A percentile compares a stretch with the other conserved stretches of the same genome.
phyloP scores from a whole-genome alignment of 345 rosid genomes.

The Odontarrhena argentea region DNA sequence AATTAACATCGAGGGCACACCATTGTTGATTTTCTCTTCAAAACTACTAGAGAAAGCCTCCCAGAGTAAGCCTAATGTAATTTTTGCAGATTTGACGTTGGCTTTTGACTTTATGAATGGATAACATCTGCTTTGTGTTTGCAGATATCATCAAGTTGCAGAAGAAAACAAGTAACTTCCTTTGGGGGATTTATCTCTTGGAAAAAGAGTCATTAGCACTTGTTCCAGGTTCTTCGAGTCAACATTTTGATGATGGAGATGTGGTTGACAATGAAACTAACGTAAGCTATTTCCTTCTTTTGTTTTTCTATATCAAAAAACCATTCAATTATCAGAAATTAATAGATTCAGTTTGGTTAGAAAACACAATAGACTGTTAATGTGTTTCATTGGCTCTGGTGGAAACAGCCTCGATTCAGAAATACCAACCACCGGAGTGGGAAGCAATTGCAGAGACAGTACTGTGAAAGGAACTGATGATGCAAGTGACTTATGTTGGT shows the following conservation, averaged over 20 bases:
- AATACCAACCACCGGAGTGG: not conserved
- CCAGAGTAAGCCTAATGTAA: constrained; percentile 46
- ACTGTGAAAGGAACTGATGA: constrained; percentile 17
- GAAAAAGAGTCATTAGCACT: constrained; percentile 24
- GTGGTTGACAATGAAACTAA: constrained; percentile 16
- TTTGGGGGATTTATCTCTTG: constrained; percentile 38
- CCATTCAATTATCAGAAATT: constrained; percentile 5
- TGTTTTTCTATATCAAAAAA: not conserved
- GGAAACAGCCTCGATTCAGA: constrained; percentile 8
- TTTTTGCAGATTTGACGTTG: constrained; percentile 7
- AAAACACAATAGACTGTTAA: constrained; percentile 1
- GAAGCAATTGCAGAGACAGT: constrained; percentile 22
- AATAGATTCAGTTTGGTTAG: constrained; percentile 9
- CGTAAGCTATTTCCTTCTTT: constrained; percentile 21
- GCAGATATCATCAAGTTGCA: constrained; percentile 38
- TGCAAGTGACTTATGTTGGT: not conserved
- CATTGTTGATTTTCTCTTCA: constrained; percentile 71
- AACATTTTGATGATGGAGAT: constrained; percentile 28
- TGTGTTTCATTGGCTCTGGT: constrained; percentile 15
- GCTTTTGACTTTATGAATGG: constrained; percentile 16
- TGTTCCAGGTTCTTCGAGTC: constrained; percentile 33
- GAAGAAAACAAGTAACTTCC: constrained; percentile 34
- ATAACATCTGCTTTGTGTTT: not conserved
- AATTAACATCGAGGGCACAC: constrained; percentile 49
- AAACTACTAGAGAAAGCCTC: constrained; percentile 51